Base-by-base conservation (phyloP, 2,329 filamentous ascomycete species). In the Phoma sp. region DNA sequence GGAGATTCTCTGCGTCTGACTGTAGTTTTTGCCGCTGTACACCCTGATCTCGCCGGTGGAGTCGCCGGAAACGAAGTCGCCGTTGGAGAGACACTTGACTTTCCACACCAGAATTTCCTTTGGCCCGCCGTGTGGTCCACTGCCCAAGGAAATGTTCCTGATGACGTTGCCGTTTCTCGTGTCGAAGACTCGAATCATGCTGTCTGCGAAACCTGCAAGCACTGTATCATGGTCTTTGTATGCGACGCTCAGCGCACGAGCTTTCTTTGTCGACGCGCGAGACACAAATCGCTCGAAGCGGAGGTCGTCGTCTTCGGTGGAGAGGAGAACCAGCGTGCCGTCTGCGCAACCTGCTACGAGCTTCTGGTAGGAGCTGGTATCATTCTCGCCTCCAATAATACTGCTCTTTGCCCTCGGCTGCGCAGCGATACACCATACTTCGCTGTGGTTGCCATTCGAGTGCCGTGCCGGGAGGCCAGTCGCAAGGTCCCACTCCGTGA, bases 371-470 rank as follows among this genome's bases (percentile, higher is more conserved):
- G 59, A 32, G 55, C 68, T 65, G 27, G 67, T 65, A 10, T 69
- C 68, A 6, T 65, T 61, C 1, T 48, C 49, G 15, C 47, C 43
- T n/a, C 57, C 58, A 37, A 63, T 62, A 22, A 39, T 29, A 15
- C 45, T 55, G 12, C 73, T 56, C 55, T 80, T 77, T 73, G 77
- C 78, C 61, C 81, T 80, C 3, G 94, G 95, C 77, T 97, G 94
- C 13, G 89, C 90, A 55, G 91, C 91, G 68, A 99, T 85, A 77
- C 94, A 98, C 95, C 95, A 99, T 58, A 98, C 94, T 70, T 97
- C 93, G 62, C 92, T 93, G 75, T 96, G 92, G 75, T 96, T 96
- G 40, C 94, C 95, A 68, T 90, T 92, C 17, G 91, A 92, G 75
- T 96, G 90, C 55, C 89, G 86, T 77, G 89, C 85, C 10, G 92